phyloP scores from a whole-genome alignment of 129 eudicot species.

The Apium graveolens region DNA sequence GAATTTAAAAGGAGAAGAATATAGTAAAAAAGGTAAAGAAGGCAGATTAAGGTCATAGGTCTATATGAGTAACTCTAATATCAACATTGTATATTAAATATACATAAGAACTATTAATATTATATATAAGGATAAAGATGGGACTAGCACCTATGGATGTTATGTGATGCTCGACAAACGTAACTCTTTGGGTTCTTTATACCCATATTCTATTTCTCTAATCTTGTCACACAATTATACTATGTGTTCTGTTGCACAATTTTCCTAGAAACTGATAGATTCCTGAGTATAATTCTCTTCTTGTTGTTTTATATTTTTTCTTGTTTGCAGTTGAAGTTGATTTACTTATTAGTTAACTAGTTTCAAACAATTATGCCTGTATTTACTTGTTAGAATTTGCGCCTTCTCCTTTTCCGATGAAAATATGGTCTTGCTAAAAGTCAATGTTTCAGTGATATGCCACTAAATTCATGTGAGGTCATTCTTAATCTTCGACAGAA shows the following conservation, averaged over 20 bases:
- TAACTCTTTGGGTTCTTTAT: too few relatives aligned
- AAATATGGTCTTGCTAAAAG: not conserved
- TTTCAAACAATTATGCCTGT: too few relatives aligned
- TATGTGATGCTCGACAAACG: too few relatives aligned
- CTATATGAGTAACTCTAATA: not conserved
- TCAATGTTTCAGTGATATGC: not conserved
- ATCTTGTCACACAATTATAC: not conserved
- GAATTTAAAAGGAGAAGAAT: not conserved
- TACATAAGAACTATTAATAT: not conserved
- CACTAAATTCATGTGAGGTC: not conserved
- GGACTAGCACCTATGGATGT: too few relatives aligned
- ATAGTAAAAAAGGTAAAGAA: not conserved
- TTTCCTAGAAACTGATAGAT: not conserved
- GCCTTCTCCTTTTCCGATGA: too few relatives aligned
- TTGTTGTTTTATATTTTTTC: too few relatives aligned
- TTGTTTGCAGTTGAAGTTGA: not conserved
- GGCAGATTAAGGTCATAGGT: not conserved
- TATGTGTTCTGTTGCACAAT: not conserved
- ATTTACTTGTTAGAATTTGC: too few relatives aligned
- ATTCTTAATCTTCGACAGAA: not conserved
- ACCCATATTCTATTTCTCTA: too few relatives aligned
- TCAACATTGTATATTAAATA: not conserved
- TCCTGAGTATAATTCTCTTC: too few relatives aligned
- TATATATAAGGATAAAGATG: not conserved
- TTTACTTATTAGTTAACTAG: too few relatives aligned